Evolutionary conservation across 2,329 filamentous ascomycete species (phyloP).

Genomic region (Neonectria faginata): DNA sequence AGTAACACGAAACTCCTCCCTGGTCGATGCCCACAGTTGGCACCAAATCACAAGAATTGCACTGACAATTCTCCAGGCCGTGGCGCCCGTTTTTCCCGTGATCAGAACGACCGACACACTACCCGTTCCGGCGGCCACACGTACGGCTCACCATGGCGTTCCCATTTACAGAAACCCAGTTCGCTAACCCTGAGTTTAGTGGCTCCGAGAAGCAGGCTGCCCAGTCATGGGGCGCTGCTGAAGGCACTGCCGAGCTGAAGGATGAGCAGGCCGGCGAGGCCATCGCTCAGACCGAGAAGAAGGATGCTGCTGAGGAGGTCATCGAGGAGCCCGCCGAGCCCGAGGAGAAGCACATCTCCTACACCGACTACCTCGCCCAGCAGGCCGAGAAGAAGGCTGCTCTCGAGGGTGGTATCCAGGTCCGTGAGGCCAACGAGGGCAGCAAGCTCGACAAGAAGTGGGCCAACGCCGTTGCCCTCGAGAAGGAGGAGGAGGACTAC

Average conservation of each 20-base stretch:
- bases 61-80: conserved; percentile 56
- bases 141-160: conserved; percentile 53
- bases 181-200: conserved; percentile 57
- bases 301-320: conserved; percentile 71
- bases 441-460: conserved; percentile 91
- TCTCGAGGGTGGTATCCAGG: conserved; percentile 72
- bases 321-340: conserved; percentile 67
- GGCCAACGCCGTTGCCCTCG: conserved; percentile 81
- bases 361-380: conserved; percentile 85
- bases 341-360: conserved; percentile 91
- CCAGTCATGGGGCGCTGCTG: conserved; percentile 88
- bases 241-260: conserved; percentile 85
- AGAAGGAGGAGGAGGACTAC: conserved; percentile 81
- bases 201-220: conserved; percentile 88
- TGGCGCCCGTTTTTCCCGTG: conserved; percentile 64
- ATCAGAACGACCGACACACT: conserved; percentile 68
- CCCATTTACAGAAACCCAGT: not conserved
- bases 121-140: conserved; percentile 55
- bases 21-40: not conserved
- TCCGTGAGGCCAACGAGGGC: conserved; percentile 94
- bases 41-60: conserved; percentile 9
- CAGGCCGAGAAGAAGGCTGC: conserved; percentile 79
- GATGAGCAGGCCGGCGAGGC: conserved; percentile 93
- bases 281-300: conserved; percentile 87
- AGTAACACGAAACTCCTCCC: conserved; percentile 42